These are phyloP conservation scores for Jaapia argillacea DNA, from an alignment of 768 basidiomycete genomes.

Conservation along the genomic window DNA sequence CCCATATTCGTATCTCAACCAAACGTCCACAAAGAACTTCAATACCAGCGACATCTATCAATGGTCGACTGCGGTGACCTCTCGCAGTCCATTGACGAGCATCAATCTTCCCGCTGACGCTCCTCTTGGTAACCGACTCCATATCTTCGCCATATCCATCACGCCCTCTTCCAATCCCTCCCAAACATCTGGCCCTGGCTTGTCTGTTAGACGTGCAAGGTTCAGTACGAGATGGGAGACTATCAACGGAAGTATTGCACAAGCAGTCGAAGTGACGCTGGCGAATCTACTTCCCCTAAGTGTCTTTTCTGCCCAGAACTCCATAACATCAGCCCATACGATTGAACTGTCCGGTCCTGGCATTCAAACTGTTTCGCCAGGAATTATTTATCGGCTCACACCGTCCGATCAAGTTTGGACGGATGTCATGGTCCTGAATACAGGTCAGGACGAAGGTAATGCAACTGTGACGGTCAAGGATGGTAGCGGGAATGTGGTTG, in stretches of 20 bases:
- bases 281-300: neutral
- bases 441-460: conserved; percentile 13
- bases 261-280: neutral
- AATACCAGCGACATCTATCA: neutral
- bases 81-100: neutral
- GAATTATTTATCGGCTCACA: conserved; percentile 33
- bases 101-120: neutral
- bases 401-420: conserved; percentile 40
- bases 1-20: neutral
- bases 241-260: neutral
- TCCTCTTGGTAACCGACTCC: neutral
- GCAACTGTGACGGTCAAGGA: conserved; percentile 27
- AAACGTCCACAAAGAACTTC: neutral
- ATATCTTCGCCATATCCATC: neutral
- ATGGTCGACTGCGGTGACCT: neutral
- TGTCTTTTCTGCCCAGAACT: neutral
- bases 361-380: conserved; percentile 27
- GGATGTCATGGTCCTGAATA: conserved; percentile 31
- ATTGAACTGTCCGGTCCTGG: neutral
- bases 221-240: neutral
- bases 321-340: neutral
- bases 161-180: neutral
- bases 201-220: neutral
- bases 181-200: neutral
- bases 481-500: conserved; percentile 22